Conservation (phyloP, 2,329 filamentous ascomycete species). For the Sclerotinia glacialis region DNA sequence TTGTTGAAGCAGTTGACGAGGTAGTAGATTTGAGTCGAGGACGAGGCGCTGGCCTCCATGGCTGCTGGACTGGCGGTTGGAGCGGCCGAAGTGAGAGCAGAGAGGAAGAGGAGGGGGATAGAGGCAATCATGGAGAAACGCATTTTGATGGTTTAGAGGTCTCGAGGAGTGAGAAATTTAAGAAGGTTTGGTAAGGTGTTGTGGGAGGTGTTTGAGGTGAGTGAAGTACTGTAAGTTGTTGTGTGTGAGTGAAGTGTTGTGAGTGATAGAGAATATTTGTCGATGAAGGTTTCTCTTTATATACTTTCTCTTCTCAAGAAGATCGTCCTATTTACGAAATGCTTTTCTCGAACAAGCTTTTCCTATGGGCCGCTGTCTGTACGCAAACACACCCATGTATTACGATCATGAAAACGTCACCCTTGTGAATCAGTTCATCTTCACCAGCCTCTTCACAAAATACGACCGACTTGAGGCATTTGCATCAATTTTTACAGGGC, state of each 20-base stretch:
- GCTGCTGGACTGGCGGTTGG: neutral
- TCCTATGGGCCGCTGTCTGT: neutral
- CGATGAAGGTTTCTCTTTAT: conserved; percentile 7
- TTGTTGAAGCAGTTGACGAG: conserved; percentile 23
- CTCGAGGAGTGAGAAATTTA: conserved; percentile 1
- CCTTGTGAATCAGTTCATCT: neutral
- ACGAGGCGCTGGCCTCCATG: neutral
- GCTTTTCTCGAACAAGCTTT: neutral
- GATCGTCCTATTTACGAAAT: neutral
- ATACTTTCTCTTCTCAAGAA: conserved; percentile 3
- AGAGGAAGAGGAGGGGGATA: conserved; percentile 16
- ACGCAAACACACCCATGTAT: neutral
- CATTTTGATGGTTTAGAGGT: conserved; percentile 15
- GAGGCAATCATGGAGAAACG: conserved; percentile 19
- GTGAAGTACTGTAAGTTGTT: conserved; percentile 7
- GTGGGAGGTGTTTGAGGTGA: neutral
- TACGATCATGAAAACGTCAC: neutral
- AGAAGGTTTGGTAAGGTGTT: neutral
- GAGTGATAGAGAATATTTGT: conserved; percentile 2
- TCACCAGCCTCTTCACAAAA: neutral
- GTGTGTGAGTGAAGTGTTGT: conserved; percentile 1
- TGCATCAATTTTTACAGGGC: neutral
- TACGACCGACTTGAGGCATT: neutral
- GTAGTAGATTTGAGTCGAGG: conserved; percentile 17
- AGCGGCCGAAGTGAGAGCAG: conserved; percentile 15